These are phyloP conservation scores for Ceratobasidium sp. DNA, from an alignment of 1,284 basidiomycete species.

Conservation along the genomic window DNA sequence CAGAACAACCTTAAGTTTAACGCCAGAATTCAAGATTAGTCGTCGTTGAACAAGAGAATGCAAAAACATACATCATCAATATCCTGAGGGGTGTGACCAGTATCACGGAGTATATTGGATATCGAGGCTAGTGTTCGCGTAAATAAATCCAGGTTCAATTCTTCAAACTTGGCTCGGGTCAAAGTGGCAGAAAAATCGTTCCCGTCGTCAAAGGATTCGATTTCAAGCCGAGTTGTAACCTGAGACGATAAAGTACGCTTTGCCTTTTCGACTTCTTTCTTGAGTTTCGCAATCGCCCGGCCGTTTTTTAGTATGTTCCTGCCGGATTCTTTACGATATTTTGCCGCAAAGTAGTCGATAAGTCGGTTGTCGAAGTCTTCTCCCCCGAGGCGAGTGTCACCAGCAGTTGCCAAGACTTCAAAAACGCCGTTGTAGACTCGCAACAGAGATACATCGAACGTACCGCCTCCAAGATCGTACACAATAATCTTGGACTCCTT, in stretches of 20 bases:
- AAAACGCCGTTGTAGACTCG: conserved; percentile 66
- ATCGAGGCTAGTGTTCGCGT: conserved; percentile 74
- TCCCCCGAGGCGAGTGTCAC: conserved; percentile 65
- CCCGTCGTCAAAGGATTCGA: conserved; percentile 71
- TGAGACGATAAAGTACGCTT: conserved; percentile 71
- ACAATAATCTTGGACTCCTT: conserved; percentile 70
- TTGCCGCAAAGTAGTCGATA: conserved; percentile 66
- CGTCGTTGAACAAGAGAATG: conserved; percentile 51
- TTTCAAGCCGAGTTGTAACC: conserved; percentile 70
- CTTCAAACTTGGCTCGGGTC: conserved; percentile 73
- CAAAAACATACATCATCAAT: conserved; percentile 71
- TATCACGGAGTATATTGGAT: conserved; percentile 73
- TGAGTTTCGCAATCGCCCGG: conserved; percentile 66
- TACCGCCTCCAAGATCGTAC: conserved; percentile 69
- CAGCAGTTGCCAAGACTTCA: conserved; percentile 37
- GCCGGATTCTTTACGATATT: conserved; percentile 66
- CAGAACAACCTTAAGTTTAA: conserved; percentile 67
- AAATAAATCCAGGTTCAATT: conserved; percentile 74
- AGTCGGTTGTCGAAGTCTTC: conserved; percentile 65
- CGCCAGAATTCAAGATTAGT: conserved; percentile 57
- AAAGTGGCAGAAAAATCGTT: conserved; percentile 71
- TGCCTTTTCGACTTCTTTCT: conserved; percentile 65
- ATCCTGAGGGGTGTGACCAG: conserved; percentile 72
- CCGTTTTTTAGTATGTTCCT: conserved; percentile 67
- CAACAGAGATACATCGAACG: conserved; percentile 72